phyloP scores from a whole-genome alignment of 2,329 filamentous ascomycete species.

The Hypoxylon sp. region DNA sequence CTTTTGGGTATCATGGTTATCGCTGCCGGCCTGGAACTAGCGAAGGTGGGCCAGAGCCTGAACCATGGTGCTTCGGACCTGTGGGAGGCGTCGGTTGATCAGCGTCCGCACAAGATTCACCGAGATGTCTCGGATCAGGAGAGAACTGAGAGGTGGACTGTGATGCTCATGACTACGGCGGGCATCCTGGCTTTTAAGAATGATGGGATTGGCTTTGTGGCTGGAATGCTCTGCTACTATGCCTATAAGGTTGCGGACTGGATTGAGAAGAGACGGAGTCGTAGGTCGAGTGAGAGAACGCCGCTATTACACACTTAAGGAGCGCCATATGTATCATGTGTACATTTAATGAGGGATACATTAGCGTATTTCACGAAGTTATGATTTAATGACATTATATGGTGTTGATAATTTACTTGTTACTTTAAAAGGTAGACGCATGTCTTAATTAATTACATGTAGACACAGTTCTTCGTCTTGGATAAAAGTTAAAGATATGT shows the following conservation, averaged over 20 bases:
- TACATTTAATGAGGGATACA: background rate
- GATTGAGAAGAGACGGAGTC: conserved; percentile 51
- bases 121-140: conserved; percentile 75
- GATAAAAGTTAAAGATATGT: background rate
- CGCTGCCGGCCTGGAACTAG: conserved; percentile 88
- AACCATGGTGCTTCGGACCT: conserved; percentile 78
- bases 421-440: background rate
- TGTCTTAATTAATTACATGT: conserved; percentile 1
- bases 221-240: conserved; percentile 84
- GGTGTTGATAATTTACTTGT: background rate
- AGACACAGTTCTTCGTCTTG: background rate
- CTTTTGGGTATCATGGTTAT: conserved; percentile 91
- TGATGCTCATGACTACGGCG: conserved; percentile 91
- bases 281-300: conserved; percentile 51
- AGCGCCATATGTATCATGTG: conserved; percentile 4
- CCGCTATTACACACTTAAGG: conserved; percentile 51
- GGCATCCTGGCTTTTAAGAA: conserved; percentile 89
- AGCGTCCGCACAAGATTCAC: conserved; percentile 59
- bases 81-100: conserved; percentile 67
- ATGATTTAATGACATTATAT: conserved; percentile 18
- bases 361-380: background rate
- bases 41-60: conserved; percentile 85
- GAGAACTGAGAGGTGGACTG: conserved; percentile 82
- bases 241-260: conserved; percentile 68
- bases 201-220: conserved; percentile 87